Base-by-base conservation (phyloP, 2,329 filamentous ascomycete species). In the Cladorrhinum sp. region DNA sequence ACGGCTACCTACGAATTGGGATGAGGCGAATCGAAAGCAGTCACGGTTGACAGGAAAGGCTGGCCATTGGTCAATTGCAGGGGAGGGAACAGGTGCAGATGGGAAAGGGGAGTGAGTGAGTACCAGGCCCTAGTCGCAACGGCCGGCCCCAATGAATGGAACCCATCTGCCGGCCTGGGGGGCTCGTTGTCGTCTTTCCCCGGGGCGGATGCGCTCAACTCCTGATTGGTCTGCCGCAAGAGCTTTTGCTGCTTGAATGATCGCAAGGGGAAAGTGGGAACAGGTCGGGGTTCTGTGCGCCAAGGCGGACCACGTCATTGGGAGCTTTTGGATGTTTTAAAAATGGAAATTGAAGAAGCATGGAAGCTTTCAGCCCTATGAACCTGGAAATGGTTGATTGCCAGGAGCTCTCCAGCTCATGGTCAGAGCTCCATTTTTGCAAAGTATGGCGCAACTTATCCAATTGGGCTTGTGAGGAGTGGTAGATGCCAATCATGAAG, bases 221-320 rank as follows among this genome's bases (percentile, higher is more conserved):
- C 20, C 59, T 64, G 62, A 66, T 66, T 66, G 61, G 64, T 59
- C 55, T 62, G 61, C 50, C 64, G 57, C 59, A 61, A 22, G 16
- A 22, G 23, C 41, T 24, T 55, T 32, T 54, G 24, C 36, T 56
- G 41, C 41, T 27, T n/a, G 32, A 50, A 29, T 13, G 60, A 63
- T 57, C 32, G 55, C 29, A 64, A 58, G 23, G 18, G 18, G 55
- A 22, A 53, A 64, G 63, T 61, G 60, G 62, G 32, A 59, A 57
- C 55, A 23, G 18, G 36, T 54, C 20, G 56, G 58, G 60, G 52
- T 58, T 50, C 54, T 57, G 57, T 41, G 62, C 62, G 55, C 55
- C 48, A 56, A 13, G 41, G 41, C 50, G 55, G 48, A 57, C 57
- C 57, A 62, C 57, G 59, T 62, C 59, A 62, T 62, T 49, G 23